Evolutionary conservation across 805 yeast species (phyloP).

Genomic region (Suhomyces canberraensis): DNA sequence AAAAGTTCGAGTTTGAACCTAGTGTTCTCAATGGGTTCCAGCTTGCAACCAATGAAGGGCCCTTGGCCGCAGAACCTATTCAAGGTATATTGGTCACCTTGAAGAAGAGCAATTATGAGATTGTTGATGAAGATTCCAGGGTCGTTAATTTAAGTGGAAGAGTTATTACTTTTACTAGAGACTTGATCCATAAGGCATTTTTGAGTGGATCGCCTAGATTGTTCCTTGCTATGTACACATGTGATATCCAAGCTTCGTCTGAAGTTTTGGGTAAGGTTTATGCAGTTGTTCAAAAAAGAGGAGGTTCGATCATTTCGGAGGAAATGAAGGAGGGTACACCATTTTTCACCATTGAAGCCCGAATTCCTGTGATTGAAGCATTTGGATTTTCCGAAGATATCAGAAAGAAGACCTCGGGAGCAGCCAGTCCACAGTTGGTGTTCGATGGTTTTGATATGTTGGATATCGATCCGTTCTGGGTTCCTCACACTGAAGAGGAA

Average conservation of each 20-base stretch:
- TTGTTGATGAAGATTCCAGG: conserved; percentile 28
- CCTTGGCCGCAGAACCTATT: conserved; percentile 80
- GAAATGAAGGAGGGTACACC: conserved; percentile 99
- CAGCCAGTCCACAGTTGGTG: conserved; percentile 93
- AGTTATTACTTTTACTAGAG: conserved; percentile 68
- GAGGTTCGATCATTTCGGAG: conserved; percentile 82
- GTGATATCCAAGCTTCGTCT: conserved; percentile 93
- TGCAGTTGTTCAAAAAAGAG: conserved; percentile 85
- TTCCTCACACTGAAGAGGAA: conserved; percentile 96
- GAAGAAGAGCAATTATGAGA: conserved; percentile 32
- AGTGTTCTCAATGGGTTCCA: conserved; percentile 81
- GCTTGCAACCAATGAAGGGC: conserved; percentile 79
- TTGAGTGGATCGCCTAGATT: conserved; percentile 84
- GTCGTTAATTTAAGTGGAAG: conserved; percentile 63
- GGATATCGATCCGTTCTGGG: conserved; percentile 97
- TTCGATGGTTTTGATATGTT: conserved; percentile 84
- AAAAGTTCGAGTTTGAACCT: conserved; percentile 46
- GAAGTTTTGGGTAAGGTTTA: conserved; percentile 95
- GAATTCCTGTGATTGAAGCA: conserved; percentile 90
- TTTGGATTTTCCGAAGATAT: conserved; percentile 96
- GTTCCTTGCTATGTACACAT: conserved; percentile 87
- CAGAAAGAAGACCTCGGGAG: conserved; percentile 90
- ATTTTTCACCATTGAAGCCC: conserved; percentile 81
- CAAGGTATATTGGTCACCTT: conserved; percentile 69
- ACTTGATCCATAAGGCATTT: conserved; percentile 66